Evolutionary conservation across 352 stramenopile genomes (phyloP), one percentile per base, ranked within the genome.

Genomic region (Saprolegnia parasitica): DNA sequence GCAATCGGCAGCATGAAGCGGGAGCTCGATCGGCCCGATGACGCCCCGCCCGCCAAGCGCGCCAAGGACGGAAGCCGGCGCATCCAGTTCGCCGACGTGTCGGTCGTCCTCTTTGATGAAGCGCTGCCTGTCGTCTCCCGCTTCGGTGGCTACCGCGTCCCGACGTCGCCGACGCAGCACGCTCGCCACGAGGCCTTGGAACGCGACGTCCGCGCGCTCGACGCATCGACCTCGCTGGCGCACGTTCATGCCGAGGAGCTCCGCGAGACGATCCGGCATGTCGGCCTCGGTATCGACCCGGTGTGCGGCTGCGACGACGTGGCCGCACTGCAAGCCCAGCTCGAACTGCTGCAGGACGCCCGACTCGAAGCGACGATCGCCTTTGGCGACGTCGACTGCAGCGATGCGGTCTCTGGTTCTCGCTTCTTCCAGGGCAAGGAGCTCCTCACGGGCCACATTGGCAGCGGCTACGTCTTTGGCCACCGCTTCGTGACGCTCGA

Each of bases 401-500:
- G 10, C 15, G 50, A 58, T 49, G 24, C 35, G 5, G 23, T 5
- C 29, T 35, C 56, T 2, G 42, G 18, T 49, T n/a, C 42, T 4
- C 52, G 52, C 13, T 61, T 23, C 26, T 45, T 70, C n/a, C 42
- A 52, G n/a, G 23, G 63, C 15, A 70, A 70, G 39, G 54, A 70
- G 52, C 52, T 60, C 32, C 49, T 67, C 21, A 8, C 29, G 13
- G 63, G 63, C 1, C 55, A 61, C 40, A 11, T n/a, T 46, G 63
- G 63, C 47, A 70, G 54, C 21, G 63, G 63, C 16, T 70, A 70
- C 54, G 55, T 52, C 10, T 70, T 70, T 61, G 63, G 63, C 1
- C 63, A 70, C 42, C 63, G 63, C 4, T 70, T 70, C n/a, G 20
- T 70, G 18, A 70, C 63, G 21, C 21, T 70, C 50, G 63, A 60